Evolutionary conservation across 148 eudicot species (phyloP).

Genomic region (Dianthus caryophyllus): DNA sequence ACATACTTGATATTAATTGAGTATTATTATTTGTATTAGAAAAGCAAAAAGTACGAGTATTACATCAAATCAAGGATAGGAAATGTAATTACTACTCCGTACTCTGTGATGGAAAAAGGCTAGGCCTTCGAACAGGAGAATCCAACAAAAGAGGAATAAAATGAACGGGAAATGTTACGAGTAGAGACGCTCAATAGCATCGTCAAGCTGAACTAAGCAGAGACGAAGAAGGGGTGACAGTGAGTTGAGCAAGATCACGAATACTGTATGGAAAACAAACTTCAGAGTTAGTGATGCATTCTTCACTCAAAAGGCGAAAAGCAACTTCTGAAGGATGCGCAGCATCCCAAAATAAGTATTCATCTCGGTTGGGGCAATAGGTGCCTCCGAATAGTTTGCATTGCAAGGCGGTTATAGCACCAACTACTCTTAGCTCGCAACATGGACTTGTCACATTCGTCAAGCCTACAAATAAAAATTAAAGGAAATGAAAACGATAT

Average conservation of each 20-base stretch:
- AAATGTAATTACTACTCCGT: no score
- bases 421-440: slow-evolving; percentile 19
- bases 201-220: slow-evolving; percentile 4
- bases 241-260: slow-evolving; percentile 14
- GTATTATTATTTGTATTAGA: no score
- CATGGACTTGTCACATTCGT: slow-evolving; percentile 35
- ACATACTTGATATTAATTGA: no score
- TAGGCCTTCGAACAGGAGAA: no score
- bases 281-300: slow-evolving; percentile 28
- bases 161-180: no score
- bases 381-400: neutral
- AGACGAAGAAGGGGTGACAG: neutral
- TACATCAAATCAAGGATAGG: no score
- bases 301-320: neutral
- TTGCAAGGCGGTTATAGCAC: neutral
- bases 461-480: slow-evolving; percentile 30
- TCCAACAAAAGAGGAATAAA: no score
- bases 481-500: no score
- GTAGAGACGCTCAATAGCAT: no score
- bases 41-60: no score
- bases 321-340: slow-evolving; percentile 44
- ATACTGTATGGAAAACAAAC: slow-evolving; percentile 27
- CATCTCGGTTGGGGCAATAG: neutral
- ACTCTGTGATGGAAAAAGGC: no score
- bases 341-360: slow-evolving; percentile 16